Evolutionary conservation across 306 rosid species (phyloP).

Genomic region (Castanea crenata): DNA sequence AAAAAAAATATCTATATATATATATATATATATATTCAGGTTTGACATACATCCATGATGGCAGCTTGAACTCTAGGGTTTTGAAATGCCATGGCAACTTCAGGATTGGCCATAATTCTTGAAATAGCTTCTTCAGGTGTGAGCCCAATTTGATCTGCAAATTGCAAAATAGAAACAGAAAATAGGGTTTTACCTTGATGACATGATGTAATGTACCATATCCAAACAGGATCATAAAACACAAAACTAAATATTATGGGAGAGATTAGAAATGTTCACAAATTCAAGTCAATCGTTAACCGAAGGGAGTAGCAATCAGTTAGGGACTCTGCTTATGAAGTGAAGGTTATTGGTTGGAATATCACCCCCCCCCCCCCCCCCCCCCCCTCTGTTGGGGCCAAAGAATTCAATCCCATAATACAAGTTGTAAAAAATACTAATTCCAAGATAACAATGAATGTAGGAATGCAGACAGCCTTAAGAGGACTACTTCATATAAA

Average conservation of each 20-base stretch:
- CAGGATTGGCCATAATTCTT: constrained; percentile 95
- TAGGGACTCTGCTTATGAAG: too few species aligned
- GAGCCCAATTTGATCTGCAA: constrained; percentile 94
- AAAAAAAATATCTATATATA: too few species aligned
- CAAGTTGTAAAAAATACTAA: too few species aligned
- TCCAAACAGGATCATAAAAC: not conserved
- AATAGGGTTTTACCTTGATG: not conserved
- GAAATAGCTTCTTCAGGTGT: constrained; percentile 92
- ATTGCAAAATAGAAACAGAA: constrained; percentile 18
- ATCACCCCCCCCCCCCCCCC: too few species aligned
- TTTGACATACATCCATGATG: constrained; percentile 87
- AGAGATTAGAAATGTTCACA: not conserved
- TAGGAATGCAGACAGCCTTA: too few species aligned
- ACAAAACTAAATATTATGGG: not conserved
- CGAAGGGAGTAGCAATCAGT: too few species aligned
- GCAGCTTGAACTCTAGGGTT: constrained; percentile 98
- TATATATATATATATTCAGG: not conserved
- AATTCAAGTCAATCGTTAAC: not conserved
- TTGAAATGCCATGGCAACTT: constrained; percentile 94
- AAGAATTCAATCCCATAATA: too few species aligned
- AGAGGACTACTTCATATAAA: too few species aligned
- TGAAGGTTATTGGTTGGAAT: too few species aligned
- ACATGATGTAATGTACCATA: not conserved
- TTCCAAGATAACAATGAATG: too few species aligned
- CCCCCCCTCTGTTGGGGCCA: too few species aligned